Percentiles rank a stretch among this genome's conserved stretches.
These are phyloP conservation scores for Isabelozyma gotoi DNA, from an alignment of 805 yeast genomes.

Conservation along the genomic window DNA sequence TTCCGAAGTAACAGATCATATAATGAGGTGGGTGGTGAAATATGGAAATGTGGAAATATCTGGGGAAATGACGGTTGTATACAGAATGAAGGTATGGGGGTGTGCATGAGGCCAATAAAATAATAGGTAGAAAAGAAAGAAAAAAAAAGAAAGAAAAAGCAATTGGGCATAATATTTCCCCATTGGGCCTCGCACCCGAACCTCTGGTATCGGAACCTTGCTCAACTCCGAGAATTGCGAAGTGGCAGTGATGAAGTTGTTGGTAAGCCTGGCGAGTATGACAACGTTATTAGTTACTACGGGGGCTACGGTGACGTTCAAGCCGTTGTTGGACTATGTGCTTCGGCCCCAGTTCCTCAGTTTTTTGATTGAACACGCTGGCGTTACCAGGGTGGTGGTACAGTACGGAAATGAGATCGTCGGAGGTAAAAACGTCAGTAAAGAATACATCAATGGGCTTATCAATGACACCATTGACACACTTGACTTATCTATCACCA, in stretches of 20 bases:
- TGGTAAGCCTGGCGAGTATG: neutral
- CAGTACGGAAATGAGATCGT: conserved; percentile 35
- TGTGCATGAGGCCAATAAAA: neutral
- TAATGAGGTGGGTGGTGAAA: neutral
- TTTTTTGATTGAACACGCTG: conserved; percentile 40
- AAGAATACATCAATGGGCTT: conserved; percentile 17
- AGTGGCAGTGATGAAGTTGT: neutral
- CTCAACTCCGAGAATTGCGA: neutral
- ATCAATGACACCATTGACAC: conserved; percentile 11
- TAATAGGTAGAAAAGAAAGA: neutral
- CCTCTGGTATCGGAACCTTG: neutral
- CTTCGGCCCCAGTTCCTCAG: conserved; percentile 16
- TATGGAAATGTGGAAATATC: no score
- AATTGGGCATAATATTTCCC: neutral
- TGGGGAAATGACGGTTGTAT: no score
- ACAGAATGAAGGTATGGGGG: neutral
- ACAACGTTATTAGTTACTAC: conserved; percentile 59
- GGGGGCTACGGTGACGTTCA: conserved; percentile 90
- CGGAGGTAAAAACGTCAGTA: conserved; percentile 20
- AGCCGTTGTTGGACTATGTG: conserved; percentile 49
- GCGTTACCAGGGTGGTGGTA: conserved; percentile 28
- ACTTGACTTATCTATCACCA: conserved; percentile 7
- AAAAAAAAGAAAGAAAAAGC: neutral
- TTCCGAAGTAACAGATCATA: neutral
- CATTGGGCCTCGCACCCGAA: neutral